Conservation (phyloP, 345 rosid genomes). For the Citrus hindsii region DNA sequence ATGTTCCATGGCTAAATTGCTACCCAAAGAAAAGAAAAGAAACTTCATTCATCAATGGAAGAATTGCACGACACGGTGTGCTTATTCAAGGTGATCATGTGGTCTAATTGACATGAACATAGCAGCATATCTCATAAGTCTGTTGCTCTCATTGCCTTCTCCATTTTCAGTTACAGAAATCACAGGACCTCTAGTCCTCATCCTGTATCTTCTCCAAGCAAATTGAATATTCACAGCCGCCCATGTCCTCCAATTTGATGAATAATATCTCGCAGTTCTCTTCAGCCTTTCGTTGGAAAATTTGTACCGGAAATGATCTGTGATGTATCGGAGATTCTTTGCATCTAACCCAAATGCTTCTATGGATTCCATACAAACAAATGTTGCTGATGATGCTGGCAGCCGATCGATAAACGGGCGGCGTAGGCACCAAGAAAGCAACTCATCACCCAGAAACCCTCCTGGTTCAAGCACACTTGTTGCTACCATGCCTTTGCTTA, state of each 20-base stretch:
- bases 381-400: conserved; percentile 87
- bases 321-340: conserved; percentile 63
- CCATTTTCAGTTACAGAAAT: conserved; percentile 35
- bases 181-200: conserved; percentile 51
- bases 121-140: conserved; percentile 69
- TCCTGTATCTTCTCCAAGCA: conserved; percentile 69
- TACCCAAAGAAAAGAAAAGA: neutral
- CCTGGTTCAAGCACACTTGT: conserved; percentile 71
- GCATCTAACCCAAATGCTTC: conserved; percentile 71
- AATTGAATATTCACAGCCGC: conserved; percentile 84
- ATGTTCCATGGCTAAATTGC: neutral
- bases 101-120: conserved; percentile 65
- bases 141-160: conserved; percentile 37
- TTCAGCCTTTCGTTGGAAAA: conserved; percentile 46
- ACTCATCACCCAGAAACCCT: conserved; percentile 82
- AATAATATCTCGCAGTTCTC: conserved; percentile 68
- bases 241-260: conserved; percentile 94
- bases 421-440: conserved; percentile 92
- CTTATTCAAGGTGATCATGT: conserved; percentile 62
- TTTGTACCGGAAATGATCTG: conserved; percentile 69
- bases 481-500: conserved; percentile 73
- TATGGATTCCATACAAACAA: conserved; percentile 50
- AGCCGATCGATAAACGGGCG: conserved; percentile 83
- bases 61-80: neutral
- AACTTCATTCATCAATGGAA: neutral